A percentile compares a stretch with the other conserved stretches of the same genome.
Evolutionary conservation across 108 stramenopile genomes (phyloP).

Genomic region (Parietichytrium sp.): DNA sequence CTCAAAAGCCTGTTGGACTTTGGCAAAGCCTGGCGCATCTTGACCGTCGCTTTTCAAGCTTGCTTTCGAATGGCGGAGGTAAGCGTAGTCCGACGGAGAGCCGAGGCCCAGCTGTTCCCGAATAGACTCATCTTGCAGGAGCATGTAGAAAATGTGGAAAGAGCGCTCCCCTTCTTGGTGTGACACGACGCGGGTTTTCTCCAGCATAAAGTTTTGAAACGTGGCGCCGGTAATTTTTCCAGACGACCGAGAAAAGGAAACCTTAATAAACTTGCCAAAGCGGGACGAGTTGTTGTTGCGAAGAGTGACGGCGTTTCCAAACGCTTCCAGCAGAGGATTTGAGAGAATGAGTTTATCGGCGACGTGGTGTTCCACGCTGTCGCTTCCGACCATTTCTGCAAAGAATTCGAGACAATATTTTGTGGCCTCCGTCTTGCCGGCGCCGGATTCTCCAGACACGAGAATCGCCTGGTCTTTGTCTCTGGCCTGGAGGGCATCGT

Average conservation of each 20-base stretch:
- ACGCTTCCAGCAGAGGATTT: slow-evolving; percentile 96
- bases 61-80: slow-evolving; percentile 43
- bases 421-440: slow-evolving; percentile 72
- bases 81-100: slow-evolving; percentile 43
- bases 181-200: slow-evolving; percentile 45
- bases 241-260: slow-evolving; percentile 31
- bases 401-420: slow-evolving; percentile 69
- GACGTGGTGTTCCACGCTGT: slow-evolving; percentile 48
- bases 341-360: slow-evolving; percentile 88
- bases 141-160: slow-evolving; percentile 55
- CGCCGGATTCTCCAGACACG: slow-evolving; percentile 66
- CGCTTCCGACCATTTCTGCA: slow-evolving; percentile 44
- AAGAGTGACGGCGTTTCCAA: slow-evolving; percentile 98
- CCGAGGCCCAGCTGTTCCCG: slow-evolving; percentile 36
- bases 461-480: slow-evolving; percentile 61
- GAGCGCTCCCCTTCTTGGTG: slow-evolving; percentile 48
- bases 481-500: slow-evolving; percentile 68
- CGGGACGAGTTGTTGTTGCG: slow-evolving; percentile 48
- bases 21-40: slow-evolving; percentile 39
- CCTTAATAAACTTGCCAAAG: slow-evolving; percentile 46
- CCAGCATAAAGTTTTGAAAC: slow-evolving; percentile 48
- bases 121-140: slow-evolving; percentile 16
- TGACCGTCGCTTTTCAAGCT: slow-evolving; percentile 1
- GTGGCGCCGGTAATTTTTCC: slow-evolving; percentile 16
- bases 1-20: neutral